Base-by-base conservation (phyloP, 1,139 yeast species). In the Blastobotrys arbuscula region DNA sequence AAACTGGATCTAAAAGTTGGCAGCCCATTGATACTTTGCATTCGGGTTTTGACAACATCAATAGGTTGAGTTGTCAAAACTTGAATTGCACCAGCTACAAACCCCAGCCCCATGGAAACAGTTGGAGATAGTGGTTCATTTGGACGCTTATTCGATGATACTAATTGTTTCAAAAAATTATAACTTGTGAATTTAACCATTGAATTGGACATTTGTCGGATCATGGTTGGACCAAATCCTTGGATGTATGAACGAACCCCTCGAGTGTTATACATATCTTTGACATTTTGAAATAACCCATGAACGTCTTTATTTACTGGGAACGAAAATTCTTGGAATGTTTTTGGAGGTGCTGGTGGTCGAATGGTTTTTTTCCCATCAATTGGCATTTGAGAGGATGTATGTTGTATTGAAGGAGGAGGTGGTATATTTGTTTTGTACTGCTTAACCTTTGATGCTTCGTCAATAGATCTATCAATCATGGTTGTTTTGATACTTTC, bases 51-150 rank as follows among this genome's bases (percentile, higher is more conserved):
- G 46, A 90, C 70, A 4, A 89, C 89, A 68, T 92, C 98, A 19
- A 92, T 71, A 0, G 98, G 98, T 67, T 90, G 97, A 0, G 97
- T 90, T 0, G 80, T 72, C 0, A 79, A 77, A 4, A 88, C 86
- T 23, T 88, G 95, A 81, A 86, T 44, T 71, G 67, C 31, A 81
- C 83, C 37, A 81, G 74, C 66, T 19, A 57, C 54, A 2, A 61
- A 57, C 1, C 75, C 75, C 15, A 61, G 46, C 8, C 49, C 56
- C 42, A 60, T 50, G 13, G 58, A 53, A 47, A 52, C 19, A 1
- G 47, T 45, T 3, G 59, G 52, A 16, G 62, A 56, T 42, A 66
- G 52, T 7, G 59, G 59, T 44, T 63, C 64, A 34, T 59, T 60
- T 13, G 54, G 72, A n/a, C n/a, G n/a, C n/a, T n/a, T n/a, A 52